phyloP scores from a whole-genome alignment of 495 filamentous ascomycete genomes.

The Penicillium simplicissimum region DNA sequence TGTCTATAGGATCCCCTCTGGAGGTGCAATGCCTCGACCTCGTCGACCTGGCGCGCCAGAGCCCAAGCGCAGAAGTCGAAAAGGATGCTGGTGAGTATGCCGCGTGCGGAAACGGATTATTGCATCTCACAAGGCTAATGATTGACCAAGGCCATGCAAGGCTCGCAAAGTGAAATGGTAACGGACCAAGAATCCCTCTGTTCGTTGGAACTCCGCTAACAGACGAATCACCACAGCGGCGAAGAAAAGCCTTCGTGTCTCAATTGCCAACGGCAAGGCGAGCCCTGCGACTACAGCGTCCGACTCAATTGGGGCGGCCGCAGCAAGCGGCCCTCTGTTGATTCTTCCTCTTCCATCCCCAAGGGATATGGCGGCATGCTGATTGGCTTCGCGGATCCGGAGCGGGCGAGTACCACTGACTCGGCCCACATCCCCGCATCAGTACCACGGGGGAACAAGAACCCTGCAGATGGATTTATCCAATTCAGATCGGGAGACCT shows the following conservation, averaged over 20 bases:
- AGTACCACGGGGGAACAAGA: constrained; percentile 8
- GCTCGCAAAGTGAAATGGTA: constrained; percentile 83
- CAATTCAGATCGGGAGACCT: constrained; percentile 15
- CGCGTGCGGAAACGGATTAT: too few relatives aligned
- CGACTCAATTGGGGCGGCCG: constrained; percentile 82
- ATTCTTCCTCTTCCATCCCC: constrained; percentile 40
- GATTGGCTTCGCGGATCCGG: constrained; percentile 23
- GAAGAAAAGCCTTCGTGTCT: constrained; percentile 77
- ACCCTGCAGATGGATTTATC: constrained; percentile 21
- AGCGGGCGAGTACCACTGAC: constrained; percentile 11
- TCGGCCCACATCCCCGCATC: constrained; percentile 14
- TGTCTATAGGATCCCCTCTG: constrained; percentile 5
- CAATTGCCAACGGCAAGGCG: constrained; percentile 75
- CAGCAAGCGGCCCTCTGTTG: constrained; percentile 43
- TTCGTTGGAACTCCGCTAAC: neutral
- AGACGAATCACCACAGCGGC: constrained; percentile 41
- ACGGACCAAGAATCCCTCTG: constrained; percentile 6
- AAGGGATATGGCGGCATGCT: constrained; percentile 29
- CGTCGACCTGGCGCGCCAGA: constrained; percentile 65
- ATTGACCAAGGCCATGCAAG: constrained; percentile 70
- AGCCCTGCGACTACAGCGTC: constrained; percentile 84
- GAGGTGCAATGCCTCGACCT: constrained; percentile 62
- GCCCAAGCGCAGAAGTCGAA: constrained; percentile 73
- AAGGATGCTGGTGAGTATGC: constrained; percentile 76
- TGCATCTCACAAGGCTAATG: constrained; percentile 6